A percentile compares a stretch with the other conserved stretches of the same genome.
These are phyloP conservation scores for Bipolaris zeicola DNA, from an alignment of 2,329 filamentous ascomycete genomes.

Conservation along the genomic window DNA sequence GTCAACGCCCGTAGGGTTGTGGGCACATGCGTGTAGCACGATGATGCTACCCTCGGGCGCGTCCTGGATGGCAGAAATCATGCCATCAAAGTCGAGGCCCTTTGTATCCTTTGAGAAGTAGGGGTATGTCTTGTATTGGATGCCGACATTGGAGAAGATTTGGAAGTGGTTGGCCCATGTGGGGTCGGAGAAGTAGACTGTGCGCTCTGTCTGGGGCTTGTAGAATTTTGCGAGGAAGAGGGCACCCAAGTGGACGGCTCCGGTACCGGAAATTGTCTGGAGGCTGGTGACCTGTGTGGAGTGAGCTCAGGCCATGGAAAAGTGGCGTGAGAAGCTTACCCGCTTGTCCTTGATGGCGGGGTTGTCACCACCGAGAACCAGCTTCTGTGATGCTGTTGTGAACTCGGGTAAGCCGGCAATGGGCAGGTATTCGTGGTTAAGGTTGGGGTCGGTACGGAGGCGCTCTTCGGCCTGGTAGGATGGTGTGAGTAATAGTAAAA, in stretches of 20 bases:
- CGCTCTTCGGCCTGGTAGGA: conserved; percentile 79
- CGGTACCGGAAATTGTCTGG: conserved; percentile 97
- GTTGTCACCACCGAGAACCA: conserved; percentile 81
- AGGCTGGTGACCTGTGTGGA: conserved; percentile 67
- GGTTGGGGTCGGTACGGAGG: conserved; percentile 82
- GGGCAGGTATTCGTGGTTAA: conserved; percentile 98
- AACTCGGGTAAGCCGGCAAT: conserved; percentile 88
- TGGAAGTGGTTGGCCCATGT: conserved; percentile 99
- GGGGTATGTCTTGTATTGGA: conserved; percentile 81
- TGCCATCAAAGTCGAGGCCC: conserved; percentile 89
- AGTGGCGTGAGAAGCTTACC: conserved; percentile 49
- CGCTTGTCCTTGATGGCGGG: conserved; percentile 85
- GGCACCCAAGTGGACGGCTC: conserved; percentile 89
- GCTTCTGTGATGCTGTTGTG: conserved; percentile 86
- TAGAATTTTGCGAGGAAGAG: conserved; percentile 96
- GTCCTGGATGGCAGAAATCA: conserved; percentile 70
- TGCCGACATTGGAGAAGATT: conserved; percentile 90
- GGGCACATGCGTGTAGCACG: conserved; percentile 91
- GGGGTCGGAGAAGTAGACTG: conserved; percentile 89
- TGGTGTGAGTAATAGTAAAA: not conserved
- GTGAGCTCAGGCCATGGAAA: conserved; percentile 36
- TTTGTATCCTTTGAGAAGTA: conserved; percentile 92
- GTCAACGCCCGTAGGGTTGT: conserved; percentile 98
- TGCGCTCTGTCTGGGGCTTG: conserved; percentile 65
- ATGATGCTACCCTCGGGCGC: conserved; percentile 84